phyloP scores from a whole-genome alignment of 768 basidiomycete species.

The Leccinellum rugosiceps region DNA sequence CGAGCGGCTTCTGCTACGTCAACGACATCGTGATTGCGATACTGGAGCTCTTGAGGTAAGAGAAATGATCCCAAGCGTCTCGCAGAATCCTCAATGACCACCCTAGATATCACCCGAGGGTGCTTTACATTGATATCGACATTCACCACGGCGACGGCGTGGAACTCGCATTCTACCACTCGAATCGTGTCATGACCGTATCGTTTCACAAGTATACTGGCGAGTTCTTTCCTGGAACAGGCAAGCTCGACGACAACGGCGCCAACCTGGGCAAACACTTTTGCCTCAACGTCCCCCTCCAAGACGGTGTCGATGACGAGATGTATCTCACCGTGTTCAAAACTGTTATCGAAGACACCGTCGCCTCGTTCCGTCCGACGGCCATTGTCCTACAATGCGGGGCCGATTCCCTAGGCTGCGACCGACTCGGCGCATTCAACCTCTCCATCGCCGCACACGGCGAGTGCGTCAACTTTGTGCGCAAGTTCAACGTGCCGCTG shows the following conservation, averaged over 20 bases:
- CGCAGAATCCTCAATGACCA: not conserved
- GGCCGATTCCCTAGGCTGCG: constrained; percentile 93
- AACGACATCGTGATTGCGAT: constrained; percentile 97
- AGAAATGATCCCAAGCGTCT: not conserved
- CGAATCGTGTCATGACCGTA: constrained; percentile 97
- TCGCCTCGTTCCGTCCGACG: constrained; percentile 82
- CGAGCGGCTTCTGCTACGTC: constrained; percentile 97
- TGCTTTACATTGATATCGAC: constrained; percentile 98
- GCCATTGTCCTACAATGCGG: constrained; percentile 96
- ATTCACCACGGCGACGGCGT: constrained; percentile 99
- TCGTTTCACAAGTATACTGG: constrained; percentile 99
- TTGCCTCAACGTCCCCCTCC: constrained; percentile 89
- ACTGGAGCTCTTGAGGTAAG: constrained; percentile 81
- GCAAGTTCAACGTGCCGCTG: constrained; percentile 86
- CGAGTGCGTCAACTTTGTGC: constrained; percentile 96
- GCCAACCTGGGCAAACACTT: constrained; percentile 90
- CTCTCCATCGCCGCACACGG: constrained; percentile 96
- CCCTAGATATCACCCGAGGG: constrained; percentile 82
- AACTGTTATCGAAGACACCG: constrained; percentile 91
- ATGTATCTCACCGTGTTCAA: constrained; percentile 97
- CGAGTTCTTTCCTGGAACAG: constrained; percentile 98
- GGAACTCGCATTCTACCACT: constrained; percentile 95
- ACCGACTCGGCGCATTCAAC: constrained; percentile 95
- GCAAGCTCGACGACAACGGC: constrained; percentile 92
- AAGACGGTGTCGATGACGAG: constrained; percentile 96